Evolutionary conservation across 768 basidiomycete genomes (phyloP).

Genomic region (Serendipita vermifera): DNA sequence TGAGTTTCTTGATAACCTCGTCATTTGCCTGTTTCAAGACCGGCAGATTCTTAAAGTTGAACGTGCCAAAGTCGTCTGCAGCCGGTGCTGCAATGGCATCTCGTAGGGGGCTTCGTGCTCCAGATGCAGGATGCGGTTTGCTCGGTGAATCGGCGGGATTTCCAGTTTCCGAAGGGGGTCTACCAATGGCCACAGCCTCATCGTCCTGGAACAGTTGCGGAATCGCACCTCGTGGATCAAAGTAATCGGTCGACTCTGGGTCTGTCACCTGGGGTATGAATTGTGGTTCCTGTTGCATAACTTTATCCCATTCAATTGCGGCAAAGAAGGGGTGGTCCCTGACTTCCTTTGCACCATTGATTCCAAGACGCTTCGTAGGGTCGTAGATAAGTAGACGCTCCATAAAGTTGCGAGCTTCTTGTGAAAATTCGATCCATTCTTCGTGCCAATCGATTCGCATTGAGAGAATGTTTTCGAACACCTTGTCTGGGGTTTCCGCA

Average conservation of each 20-base stretch:
- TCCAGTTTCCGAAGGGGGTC: slow-evolving; percentile 22
- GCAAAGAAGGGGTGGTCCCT: slow-evolving; percentile 83
- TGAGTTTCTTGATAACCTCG: slow-evolving; percentile 90
- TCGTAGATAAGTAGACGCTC: slow-evolving; percentile 70
- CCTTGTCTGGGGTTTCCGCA: slow-evolving; percentile 90
- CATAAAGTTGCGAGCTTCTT: slow-evolving; percentile 85
- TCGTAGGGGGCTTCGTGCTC: slow-evolving; percentile 12
- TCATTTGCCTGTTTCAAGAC: slow-evolving; percentile 97
- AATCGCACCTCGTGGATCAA: slow-evolving; percentile 89
- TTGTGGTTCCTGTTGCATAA: slow-evolving; percentile 76
- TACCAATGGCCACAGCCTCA: slow-evolving; percentile 38
- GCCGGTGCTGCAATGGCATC: slow-evolving; percentile 30
- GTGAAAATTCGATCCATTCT: slow-evolving; percentile 75
- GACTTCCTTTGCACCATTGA: slow-evolving; percentile 81
- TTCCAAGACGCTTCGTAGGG: slow-evolving; percentile 66
- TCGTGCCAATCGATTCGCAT: slow-evolving; percentile 93
- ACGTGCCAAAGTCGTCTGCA: slow-evolving; percentile 89
- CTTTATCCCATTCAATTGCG: slow-evolving; percentile 86
- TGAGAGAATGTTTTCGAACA: slow-evolving; percentile 96
- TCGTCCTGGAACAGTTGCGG: slow-evolving; percentile 88
- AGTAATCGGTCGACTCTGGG: slow-evolving; percentile 99
- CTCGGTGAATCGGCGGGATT: slow-evolving; percentile 23
- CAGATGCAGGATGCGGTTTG: slow-evolving; percentile 16
- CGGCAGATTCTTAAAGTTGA: slow-evolving; percentile 95
- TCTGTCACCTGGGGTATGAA: slow-evolving; percentile 94